Percentiles rank a stretch among this genome's conserved stretches.
Conservation (phyloP, 192 early-diverging fungal genomes). For the Podochytrium sp. region DNA sequence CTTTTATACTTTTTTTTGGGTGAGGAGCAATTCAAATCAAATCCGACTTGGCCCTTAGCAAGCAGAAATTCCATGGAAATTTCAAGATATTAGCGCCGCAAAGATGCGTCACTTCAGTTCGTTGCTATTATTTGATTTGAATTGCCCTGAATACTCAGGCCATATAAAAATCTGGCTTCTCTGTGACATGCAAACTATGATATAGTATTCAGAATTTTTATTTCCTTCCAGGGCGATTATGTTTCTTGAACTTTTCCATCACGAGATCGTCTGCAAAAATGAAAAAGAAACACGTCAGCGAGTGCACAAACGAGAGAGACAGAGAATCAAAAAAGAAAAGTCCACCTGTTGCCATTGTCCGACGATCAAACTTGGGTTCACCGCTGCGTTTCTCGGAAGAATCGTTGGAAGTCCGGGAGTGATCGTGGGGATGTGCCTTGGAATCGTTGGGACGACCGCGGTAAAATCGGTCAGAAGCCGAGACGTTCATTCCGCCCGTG, state of each 20-base stretch:
- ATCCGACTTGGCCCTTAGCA: too few species aligned
- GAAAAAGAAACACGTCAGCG: too few species aligned
- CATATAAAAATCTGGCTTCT: too few species aligned
- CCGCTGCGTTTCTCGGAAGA: slow-evolving; percentile 14
- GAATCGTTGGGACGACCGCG: background rate
- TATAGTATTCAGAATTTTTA: slow-evolving; percentile 12
- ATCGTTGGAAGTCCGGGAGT: background rate
- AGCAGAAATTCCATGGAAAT: too few species aligned
- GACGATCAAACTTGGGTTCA: slow-evolving; percentile 47
- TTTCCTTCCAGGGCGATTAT: slow-evolving; percentile 38
- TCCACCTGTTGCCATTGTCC: slow-evolving; percentile 72
- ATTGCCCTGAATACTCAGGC: too few species aligned
- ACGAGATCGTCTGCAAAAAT: slow-evolving; percentile 69
- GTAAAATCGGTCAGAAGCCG: slow-evolving; percentile 45
- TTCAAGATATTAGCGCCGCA: too few species aligned
- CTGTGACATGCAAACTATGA: too few species aligned
- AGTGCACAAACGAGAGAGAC: background rate
- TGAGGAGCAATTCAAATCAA: too few species aligned
- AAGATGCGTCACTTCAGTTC: too few species aligned
- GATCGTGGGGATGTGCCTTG: background rate
- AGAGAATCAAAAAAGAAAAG: slow-evolving; percentile 3
- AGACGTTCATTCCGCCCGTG: slow-evolving; percentile 19
- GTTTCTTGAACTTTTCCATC: slow-evolving; percentile 84
- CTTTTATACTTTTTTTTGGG: too few species aligned
- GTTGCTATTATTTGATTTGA: too few species aligned